A percentile compares a stretch with the other conserved stretches of the same genome.
Conservation (phyloP, 345 rosid species). For the Camelina neglecta region DNA sequence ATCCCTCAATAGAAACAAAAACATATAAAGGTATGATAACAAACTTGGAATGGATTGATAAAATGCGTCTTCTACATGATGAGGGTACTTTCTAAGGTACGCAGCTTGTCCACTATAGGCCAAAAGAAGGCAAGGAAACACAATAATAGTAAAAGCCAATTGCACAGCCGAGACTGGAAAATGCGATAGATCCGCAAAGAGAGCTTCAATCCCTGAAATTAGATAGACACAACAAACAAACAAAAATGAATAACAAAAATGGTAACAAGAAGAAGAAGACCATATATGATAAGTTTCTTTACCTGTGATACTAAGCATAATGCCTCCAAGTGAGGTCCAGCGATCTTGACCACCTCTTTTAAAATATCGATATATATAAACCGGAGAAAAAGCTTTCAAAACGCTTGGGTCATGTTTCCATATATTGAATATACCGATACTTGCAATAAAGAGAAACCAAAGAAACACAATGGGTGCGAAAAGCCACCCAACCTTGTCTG, state of each 20-base stretch:
- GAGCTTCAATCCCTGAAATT: constrained; percentile 90
- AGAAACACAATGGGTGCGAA: constrained; percentile 92
- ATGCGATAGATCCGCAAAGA: constrained; percentile 90
- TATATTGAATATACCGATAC: constrained; percentile 77
- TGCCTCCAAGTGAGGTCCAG: constrained; percentile 90
- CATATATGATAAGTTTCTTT: not conserved
- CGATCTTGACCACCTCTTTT: constrained; percentile 72
- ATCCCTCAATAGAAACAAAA: not conserved
- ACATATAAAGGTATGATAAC: not conserved
- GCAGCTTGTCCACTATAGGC: constrained; percentile 99
- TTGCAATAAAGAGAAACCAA: constrained; percentile 87
- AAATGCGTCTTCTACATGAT: constrained; percentile 78
- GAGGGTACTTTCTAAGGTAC: constrained; percentile 63
- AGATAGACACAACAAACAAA: not conserved
- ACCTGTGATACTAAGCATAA: constrained; percentile 96
- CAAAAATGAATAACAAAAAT: constrained; percentile 12
- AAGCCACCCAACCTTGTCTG: constrained; percentile 90
- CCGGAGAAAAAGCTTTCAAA: constrained; percentile 84
- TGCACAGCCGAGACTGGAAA: constrained; percentile 90
- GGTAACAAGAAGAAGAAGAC: not conserved
- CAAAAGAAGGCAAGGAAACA: constrained; percentile 91
- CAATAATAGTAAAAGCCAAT: constrained; percentile 78
- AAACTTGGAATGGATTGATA: constrained; percentile 91
- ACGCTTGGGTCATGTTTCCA: constrained; percentile 78
- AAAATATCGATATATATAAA: constrained; percentile 73